phyloP scores from a whole-genome alignment of 2,329 filamentous ascomycete genomes.

The Fusarium piperis region DNA sequence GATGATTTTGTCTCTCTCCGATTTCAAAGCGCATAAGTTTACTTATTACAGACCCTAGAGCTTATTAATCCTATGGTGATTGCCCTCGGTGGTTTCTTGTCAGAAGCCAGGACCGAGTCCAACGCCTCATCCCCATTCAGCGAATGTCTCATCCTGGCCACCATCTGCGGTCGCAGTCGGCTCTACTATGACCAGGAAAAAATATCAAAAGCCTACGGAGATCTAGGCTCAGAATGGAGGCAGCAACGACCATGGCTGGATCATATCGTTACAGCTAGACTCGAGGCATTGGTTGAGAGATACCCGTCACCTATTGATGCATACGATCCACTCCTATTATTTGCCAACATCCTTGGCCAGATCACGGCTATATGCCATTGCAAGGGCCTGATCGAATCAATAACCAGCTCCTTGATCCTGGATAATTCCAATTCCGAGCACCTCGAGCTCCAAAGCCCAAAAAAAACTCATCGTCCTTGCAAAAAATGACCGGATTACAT shows the following conservation, averaged over 20 bases:
- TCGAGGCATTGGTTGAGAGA: neutral
- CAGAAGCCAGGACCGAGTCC: neutral
- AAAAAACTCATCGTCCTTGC: neutral
- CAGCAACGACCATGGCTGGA: neutral
- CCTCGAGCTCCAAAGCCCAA: neutral
- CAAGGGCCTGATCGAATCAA: neutral
- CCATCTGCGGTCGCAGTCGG: neutral
- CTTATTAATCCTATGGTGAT: too few relatives aligned
- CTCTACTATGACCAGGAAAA: neutral
- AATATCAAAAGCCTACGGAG: neutral
- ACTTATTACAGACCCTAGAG: too few relatives aligned
- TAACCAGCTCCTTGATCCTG: too few relatives aligned
- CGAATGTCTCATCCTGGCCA: neutral
- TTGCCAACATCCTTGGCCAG: neutral
- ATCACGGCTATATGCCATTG: neutral
- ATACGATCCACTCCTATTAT: neutral
- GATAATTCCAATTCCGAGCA: too few relatives aligned
- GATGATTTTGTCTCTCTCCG: too few relatives aligned
- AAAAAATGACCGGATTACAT: neutral
- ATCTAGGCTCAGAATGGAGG: neutral
- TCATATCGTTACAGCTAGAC: neutral
- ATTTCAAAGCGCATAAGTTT: too few relatives aligned
- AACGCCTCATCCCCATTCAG: neutral
- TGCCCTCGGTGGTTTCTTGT: neutral
- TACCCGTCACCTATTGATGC: neutral